Evolutionary conservation across 306 rosid species (phyloP).

Genomic region (Begonia fuchsioides): DNA sequence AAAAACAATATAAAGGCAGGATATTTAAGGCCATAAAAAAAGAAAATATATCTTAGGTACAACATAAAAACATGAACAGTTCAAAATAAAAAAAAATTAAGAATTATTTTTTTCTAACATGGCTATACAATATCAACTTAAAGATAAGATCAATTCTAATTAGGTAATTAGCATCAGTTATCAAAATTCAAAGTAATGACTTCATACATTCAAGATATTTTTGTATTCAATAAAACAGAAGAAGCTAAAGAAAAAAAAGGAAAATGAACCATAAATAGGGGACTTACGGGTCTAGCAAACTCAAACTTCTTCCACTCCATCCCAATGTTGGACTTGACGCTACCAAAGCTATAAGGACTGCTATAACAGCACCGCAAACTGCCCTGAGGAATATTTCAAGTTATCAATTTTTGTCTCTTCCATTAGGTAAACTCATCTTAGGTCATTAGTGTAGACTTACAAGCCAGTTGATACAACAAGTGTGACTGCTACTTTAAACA

Average conservation of each 20-base stretch:
- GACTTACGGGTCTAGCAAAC: slow-evolving; percentile 91
- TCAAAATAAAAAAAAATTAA: too few relatives aligned
- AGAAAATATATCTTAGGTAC: too few relatives aligned
- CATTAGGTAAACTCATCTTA: background rate
- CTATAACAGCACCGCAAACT: slow-evolving; percentile 47
- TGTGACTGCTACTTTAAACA: slow-evolving; percentile 87
- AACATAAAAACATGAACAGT: too few relatives aligned
- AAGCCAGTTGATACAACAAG: slow-evolving; percentile 75
- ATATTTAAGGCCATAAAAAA: too few relatives aligned
- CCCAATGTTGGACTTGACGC: slow-evolving; percentile 98
- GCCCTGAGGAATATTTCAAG: slow-evolving; percentile 45
- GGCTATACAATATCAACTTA: background rate
- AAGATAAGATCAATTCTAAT: background rate
- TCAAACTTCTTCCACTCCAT: slow-evolving; percentile 99
- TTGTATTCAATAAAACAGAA: slow-evolving; percentile 3
- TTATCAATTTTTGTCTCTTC: slow-evolving; percentile 14
- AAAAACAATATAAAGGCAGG: too few relatives aligned
- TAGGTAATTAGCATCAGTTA: background rate
- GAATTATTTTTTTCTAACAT: too few relatives aligned
- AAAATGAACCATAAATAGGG: slow-evolving; percentile 12
- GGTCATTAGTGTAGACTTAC: slow-evolving; percentile 32
- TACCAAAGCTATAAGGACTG: slow-evolving; percentile 79
- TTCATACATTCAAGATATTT: background rate
- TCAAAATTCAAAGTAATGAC: background rate
- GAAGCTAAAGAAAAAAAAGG: slow-evolving; percentile 9